Conservation (phyloP, 768 basidiomycete species). For the Lactarius hengduanensis region DNA sequence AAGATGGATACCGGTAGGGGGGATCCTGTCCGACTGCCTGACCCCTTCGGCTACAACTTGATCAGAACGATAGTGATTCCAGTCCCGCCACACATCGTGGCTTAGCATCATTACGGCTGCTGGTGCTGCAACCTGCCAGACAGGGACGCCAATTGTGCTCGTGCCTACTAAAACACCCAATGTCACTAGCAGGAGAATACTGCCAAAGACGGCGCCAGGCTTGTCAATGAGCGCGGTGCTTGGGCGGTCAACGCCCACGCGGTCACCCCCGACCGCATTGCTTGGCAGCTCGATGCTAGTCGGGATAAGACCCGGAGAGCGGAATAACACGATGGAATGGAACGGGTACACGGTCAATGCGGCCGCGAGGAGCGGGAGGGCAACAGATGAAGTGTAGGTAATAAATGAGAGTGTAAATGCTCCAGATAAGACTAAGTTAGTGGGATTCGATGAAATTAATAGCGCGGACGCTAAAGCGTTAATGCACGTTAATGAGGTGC, state of each 20-base stretch:
- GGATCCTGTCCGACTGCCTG: not conserved
- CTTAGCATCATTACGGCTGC: slow-evolving; percentile 72
- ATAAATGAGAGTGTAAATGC: slow-evolving; percentile 78
- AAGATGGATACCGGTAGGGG: not conserved
- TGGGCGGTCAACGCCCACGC: slow-evolving; percentile 36
- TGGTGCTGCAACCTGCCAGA: slow-evolving; percentile 83
- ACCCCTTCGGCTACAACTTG: not conserved
- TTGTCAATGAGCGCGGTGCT: slow-evolving; percentile 70
- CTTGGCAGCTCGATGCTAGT: slow-evolving; percentile 44
- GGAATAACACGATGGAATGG: slow-evolving; percentile 57
- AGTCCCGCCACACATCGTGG: slow-evolving; percentile 54
- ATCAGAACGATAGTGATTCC: slow-evolving; percentile 21
- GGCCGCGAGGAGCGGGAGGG: slow-evolving; percentile 73
- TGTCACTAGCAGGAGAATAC: slow-evolving; percentile 60
- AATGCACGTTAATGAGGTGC: not conserved
- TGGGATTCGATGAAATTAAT: slow-evolving; percentile 86
- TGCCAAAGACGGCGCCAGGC: slow-evolving; percentile 70
- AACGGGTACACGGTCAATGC: slow-evolving; percentile 59
- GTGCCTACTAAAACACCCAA: slow-evolving; percentile 74
- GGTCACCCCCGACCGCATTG: slow-evolving; percentile 31
- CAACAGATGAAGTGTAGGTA: slow-evolving; percentile 78
- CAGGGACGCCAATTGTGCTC: slow-evolving; percentile 72
- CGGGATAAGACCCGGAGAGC: slow-evolving; percentile 53
- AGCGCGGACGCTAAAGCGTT: slow-evolving; percentile 45
- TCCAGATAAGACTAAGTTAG: slow-evolving; percentile 90